phyloP scores from a whole-genome alignment of 2,329 filamentous ascomycete genomes.

The Penicillium glabrum region DNA sequence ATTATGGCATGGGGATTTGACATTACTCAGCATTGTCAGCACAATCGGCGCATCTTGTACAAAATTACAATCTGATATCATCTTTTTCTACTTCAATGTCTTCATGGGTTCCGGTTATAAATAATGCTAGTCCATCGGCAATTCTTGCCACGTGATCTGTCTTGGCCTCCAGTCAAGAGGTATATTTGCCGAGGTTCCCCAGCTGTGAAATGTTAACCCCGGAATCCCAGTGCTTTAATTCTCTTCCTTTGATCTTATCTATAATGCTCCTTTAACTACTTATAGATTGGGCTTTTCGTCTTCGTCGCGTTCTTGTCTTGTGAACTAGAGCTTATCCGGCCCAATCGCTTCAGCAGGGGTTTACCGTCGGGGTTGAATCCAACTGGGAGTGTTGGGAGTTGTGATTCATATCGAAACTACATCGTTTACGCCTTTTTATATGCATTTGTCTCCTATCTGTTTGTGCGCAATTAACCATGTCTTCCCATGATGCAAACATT shows the following conservation, averaged over 20 bases:
- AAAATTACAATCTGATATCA: conserved; percentile 18
- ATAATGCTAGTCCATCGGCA: not conserved
- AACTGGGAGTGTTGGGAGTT: not conserved
- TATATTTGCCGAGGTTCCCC: conserved; percentile 18
- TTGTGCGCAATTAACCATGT: conserved; percentile 11
- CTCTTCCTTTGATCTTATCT: not conserved
- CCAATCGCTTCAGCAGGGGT: not conserved
- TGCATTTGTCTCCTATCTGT: not conserved
- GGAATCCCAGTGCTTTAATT: not conserved
- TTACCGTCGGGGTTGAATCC: not conserved
- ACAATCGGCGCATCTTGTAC: conserved; percentile 35
- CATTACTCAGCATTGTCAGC: conserved; percentile 25
- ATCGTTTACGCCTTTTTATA: not conserved
- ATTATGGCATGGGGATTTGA: conserved; percentile 25
- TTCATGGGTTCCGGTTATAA: not conserved
- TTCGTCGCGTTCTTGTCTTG: not conserved
- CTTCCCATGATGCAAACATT: conserved; percentile 6
- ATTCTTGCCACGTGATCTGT: conserved; percentile 11
- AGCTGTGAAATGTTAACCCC: conserved; percentile 6
- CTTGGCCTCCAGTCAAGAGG: not conserved
- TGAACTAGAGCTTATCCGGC: not conserved
- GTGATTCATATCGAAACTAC: not conserved
- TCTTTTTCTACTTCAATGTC: conserved; percentile 8
- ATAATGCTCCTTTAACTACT: not conserved
- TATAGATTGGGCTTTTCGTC: not conserved